These are phyloP conservation scores for Jimgerdemannia flammicorona DNA, from an alignment of 192 early-diverging fungal species.

Conservation along the genomic window DNA sequence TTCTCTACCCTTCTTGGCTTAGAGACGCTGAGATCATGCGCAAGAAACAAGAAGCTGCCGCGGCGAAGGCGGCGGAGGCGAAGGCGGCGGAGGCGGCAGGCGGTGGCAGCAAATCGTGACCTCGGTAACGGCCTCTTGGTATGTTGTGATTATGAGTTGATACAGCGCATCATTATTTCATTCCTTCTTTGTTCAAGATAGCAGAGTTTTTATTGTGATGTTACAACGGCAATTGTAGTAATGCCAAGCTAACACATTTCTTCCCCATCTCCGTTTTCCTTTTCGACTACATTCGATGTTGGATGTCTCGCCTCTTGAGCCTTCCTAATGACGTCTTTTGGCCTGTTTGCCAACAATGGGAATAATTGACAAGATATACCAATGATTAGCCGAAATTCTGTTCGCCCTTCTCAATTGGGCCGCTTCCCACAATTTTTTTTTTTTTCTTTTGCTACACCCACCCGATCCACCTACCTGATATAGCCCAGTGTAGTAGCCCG, in stretches of 20 bases:
- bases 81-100: constrained; percentile 3
- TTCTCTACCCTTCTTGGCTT: not conserved
- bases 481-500: constrained; percentile 70
- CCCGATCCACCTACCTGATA: constrained; percentile 43
- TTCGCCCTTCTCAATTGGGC: too few relatives aligned
- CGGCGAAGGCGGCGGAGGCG: constrained; percentile 15
- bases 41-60: constrained; percentile 39
- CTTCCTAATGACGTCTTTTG: not conserved
- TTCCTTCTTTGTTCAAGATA: not conserved
- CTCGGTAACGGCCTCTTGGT: not conserved
- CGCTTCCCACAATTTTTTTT: not conserved
- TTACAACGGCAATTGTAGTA: not conserved
- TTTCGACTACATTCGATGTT: not conserved
- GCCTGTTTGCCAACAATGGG: not conserved
- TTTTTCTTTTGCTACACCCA: not conserved
- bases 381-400: too few relatives aligned
- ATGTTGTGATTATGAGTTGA: not conserved
- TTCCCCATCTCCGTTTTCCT: not conserved
- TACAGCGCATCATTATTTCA: not conserved
- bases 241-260: not conserved
- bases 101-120: not conserved
- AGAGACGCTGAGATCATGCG: constrained; percentile 54
- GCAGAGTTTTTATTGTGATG: not conserved
- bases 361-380: too few relatives aligned
- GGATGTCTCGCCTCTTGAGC: not conserved